phyloP scores from a whole-genome alignment of 257 asterid species.

The Solanum neorickii region DNA sequence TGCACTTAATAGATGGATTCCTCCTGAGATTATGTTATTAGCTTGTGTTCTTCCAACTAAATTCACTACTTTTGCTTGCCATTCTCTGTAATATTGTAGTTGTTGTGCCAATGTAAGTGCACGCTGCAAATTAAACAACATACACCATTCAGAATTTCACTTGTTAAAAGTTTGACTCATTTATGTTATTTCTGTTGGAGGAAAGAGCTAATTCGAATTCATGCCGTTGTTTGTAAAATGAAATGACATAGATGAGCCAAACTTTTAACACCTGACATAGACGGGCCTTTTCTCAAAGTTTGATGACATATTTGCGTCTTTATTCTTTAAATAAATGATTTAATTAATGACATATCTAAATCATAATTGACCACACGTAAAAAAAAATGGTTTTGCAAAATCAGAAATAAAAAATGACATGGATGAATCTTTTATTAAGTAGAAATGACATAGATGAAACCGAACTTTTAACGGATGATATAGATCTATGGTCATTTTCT shows the following conservation, averaged over 20 bases:
- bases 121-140: slow-evolving; percentile 27
- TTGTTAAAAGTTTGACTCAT: background rate
- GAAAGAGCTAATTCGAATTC: no score
- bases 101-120: slow-evolving; percentile 55
- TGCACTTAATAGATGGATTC: slow-evolving; percentile 63
- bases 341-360: no score
- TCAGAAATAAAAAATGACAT: background rate
- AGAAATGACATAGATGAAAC: no score
- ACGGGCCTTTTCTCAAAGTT: no score
- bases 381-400: no score
- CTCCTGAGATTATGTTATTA: slow-evolving; percentile 42
- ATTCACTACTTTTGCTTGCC: slow-evolving; percentile 57
- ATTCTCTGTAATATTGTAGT: slow-evolving; percentile 42
- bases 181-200: background rate
- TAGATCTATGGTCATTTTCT: background rate
- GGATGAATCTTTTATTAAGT: background rate
- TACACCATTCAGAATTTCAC: background rate
- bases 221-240: background rate
- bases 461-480: no score
- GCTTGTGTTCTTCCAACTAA: slow-evolving; percentile 46
- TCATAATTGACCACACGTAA: no score
- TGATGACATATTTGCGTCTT: no score
- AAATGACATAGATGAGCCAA: background rate
- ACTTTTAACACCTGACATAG: no score
- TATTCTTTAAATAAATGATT: no score